Evolutionary conservation across 768 basidiomycete genomes (phyloP).

Genomic region (Glaciozyma martinii): DNA sequence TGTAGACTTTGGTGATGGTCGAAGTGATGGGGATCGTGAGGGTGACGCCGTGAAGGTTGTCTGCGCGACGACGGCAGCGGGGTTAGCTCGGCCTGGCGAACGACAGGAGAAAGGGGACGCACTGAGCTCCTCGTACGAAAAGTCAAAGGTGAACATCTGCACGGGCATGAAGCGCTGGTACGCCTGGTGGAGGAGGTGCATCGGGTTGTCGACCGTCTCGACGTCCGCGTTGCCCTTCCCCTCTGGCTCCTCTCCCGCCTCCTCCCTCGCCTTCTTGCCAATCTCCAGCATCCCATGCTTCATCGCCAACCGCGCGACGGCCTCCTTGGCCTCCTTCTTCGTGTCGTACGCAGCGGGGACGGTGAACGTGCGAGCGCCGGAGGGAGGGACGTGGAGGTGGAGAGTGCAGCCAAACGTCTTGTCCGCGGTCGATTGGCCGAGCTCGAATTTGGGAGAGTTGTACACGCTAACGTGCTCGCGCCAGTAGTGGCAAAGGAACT

Average conservation of each 20-base stretch:
- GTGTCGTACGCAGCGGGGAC: not conserved
- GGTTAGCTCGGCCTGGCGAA: not conserved
- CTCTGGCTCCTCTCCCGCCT: not conserved
- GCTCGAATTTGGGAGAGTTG: slow-evolving; percentile 1
- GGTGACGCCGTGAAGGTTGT: slow-evolving; percentile 4
- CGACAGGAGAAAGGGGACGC: not conserved
- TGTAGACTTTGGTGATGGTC: not conserved
- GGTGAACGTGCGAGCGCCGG: not conserved
- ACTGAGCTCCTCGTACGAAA: slow-evolving; percentile 11
- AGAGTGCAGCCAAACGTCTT: slow-evolving; percentile 7
- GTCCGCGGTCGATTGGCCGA: not conserved
- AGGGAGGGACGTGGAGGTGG: slow-evolving; percentile 11
- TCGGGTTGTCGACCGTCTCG: slow-evolving; percentile 10
- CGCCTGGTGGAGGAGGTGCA: not conserved
- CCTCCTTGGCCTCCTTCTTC: not conserved
- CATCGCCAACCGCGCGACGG: not conserved
- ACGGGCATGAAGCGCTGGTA: slow-evolving; percentile 2
- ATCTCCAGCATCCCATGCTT: not conserved
- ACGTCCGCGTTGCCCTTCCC: not conserved
- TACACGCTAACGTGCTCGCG: not conserved
- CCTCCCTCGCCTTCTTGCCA: not conserved
- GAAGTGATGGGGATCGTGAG: slow-evolving; percentile 8
- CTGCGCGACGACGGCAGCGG: not conserved
- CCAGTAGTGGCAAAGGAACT: not conserved
- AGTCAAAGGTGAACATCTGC: slow-evolving; percentile 1